phyloP scores from a whole-genome alignment of 225 moss, liverwort and hornwort genomes.

The Antitrichia curtipendula region DNA sequence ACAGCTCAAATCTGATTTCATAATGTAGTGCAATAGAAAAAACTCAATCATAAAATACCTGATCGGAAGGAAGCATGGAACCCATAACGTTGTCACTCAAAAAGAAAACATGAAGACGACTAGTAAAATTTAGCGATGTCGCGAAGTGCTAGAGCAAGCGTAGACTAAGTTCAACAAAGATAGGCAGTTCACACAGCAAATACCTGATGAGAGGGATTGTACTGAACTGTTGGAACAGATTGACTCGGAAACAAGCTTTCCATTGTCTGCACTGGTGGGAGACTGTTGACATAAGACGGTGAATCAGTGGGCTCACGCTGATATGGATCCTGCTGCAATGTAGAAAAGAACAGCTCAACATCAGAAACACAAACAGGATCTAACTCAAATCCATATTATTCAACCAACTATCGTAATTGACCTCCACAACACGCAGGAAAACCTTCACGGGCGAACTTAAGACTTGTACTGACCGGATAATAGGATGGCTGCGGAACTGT shows the following conservation, averaged over 20 bases:
- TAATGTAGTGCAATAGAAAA: not conserved
- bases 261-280: conserved; percentile 27
- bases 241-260: conserved; percentile 14
- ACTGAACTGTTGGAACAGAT: conserved; percentile 3
- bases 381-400: not conserved
- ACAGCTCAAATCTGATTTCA: not conserved
- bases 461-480: conserved; percentile 29
- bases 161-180: not conserved
- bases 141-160: not conserved
- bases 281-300: conserved; percentile 18
- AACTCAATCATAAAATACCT: not conserved
- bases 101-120: not conserved
- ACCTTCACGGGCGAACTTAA: not conserved
- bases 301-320: conserved; percentile 17
- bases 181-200: not conserved
- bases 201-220: conserved; percentile 20
- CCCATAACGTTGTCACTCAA: not conserved
- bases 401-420: not conserved
- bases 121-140: not conserved
- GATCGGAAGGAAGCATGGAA: not conserved
- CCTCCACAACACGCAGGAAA: not conserved
- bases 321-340: conserved; percentile 13
- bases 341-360: not conserved
- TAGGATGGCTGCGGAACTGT: conserved; percentile 14
- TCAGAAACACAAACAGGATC: not conserved